A percentile compares a stretch with the other conserved stretches of the same genome.
Conservation (phyloP, 208 protist species). For the Zelonia costaricensis region DNA sequence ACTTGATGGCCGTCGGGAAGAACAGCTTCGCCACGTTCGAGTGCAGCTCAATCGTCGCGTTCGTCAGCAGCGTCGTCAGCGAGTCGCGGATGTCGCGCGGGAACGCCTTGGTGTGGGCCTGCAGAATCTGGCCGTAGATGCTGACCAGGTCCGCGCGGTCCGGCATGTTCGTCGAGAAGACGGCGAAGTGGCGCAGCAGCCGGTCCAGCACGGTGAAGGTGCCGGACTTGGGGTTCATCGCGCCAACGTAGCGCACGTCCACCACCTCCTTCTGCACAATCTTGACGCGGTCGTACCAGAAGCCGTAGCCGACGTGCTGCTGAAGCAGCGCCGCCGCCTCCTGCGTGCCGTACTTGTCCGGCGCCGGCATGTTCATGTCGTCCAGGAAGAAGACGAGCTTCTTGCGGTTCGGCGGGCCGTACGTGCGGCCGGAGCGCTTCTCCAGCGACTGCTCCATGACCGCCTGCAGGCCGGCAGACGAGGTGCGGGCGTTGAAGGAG, state of each 20-base stretch:
- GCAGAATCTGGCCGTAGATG: slow-evolving; percentile 96
- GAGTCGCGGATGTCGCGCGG: slow-evolving; percentile 86
- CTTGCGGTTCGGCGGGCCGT: slow-evolving; percentile 96
- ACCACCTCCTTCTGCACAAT: slow-evolving; percentile 95
- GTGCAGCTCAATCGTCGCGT: slow-evolving; percentile 94
- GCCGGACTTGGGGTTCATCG: slow-evolving; percentile 98
- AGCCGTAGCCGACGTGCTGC: slow-evolving; percentile 97
- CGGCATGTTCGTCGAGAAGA: slow-evolving; percentile 97
- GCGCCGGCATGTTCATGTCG: slow-evolving; percentile 98
- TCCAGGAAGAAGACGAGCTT: slow-evolving; percentile 98
- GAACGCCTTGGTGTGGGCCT: slow-evolving; percentile 90
- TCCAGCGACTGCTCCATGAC: slow-evolving; percentile 97
- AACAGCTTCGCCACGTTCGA: slow-evolving; percentile 91
- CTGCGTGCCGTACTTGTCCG: slow-evolving; percentile 99
- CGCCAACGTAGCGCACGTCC: slow-evolving; percentile 95
- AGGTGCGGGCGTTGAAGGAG: slow-evolving; percentile 97
- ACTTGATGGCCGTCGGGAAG: slow-evolving; percentile 98
- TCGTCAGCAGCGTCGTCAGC: slow-evolving; percentile 87
- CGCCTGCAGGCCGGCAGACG: slow-evolving; percentile 91
- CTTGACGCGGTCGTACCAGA: slow-evolving; percentile 98
- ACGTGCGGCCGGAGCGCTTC: slow-evolving; percentile 96
- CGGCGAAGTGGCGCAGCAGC: slow-evolving; percentile 96
- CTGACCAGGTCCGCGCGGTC: slow-evolving; percentile 85
- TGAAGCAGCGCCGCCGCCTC: slow-evolving; percentile 96
- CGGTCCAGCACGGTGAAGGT: slow-evolving; percentile 97